Evolutionary conservation across 2,329 filamentous ascomycete genomes (phyloP), one percentile per base, ranked within the genome.

Genomic region (Pseudogymnoascus verrucosus): DNA sequence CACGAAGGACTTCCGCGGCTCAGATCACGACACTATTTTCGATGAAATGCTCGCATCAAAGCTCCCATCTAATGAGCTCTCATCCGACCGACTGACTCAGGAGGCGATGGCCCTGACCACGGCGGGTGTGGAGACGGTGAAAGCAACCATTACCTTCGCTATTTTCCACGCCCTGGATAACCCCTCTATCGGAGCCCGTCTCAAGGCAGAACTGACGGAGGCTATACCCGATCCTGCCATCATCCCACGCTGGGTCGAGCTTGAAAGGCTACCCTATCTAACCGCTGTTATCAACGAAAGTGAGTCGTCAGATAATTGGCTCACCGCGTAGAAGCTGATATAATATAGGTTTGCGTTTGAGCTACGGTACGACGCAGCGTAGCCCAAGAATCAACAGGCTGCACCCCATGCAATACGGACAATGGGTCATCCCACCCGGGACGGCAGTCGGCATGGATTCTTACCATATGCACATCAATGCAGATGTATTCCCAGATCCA

Each of bases 221-320:
- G 39, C 39, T 16, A 40, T 40, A 16, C n/a, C 39, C n/a, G n/a
- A 16, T 14, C 39, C n/a, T 10, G n/a, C n/a, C n/a, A 40, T 16
- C 6, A 19, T 19, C n/a, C n/a, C n/a, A 16, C 39, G 12, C 19
- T 16, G n/a, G n/a, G 39, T 19, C 39, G 64, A 72, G 21, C 68
- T 78, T 5, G 74, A 80, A 66, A 68, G 74, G 51, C 68, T 79
- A 7, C 76, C 78, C 0, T 80, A 78, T 64, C 65, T 75, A 7
- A 66, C 59, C n/a, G 64, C 64, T 31, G 47, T 65, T 11, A 62
- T 68, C 31, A 37, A 73, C 62, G 68, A 67, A 66, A 63, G 66
- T 68, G 63, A 39, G 64, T 57, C 23, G 31, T 21, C 8, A 36
- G 3, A 8, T 36, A 47, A 63, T 40, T 40, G 11, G 4, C 39